Conservation (phyloP, 306 rosid species). For the Cucurbita moschata region DNA sequence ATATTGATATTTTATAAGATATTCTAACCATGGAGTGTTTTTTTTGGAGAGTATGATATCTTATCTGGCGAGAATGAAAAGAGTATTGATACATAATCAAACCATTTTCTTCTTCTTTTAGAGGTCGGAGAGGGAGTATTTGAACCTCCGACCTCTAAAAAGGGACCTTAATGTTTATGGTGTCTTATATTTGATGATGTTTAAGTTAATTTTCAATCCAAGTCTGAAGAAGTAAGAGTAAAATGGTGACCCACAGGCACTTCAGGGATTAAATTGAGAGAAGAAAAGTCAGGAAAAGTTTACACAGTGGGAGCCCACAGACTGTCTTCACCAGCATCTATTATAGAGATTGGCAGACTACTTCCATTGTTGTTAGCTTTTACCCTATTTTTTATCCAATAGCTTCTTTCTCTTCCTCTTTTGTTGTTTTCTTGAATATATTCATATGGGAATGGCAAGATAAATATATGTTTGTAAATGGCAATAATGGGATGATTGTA, state of each 20-base stretch:
- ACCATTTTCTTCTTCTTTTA: too few species aligned
- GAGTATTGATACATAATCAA: not conserved
- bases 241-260: conserved; percentile 12
- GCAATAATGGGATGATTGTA: not conserved
- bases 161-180: too few species aligned
- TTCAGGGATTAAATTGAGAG: conserved; percentile 62
- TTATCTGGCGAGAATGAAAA: too few species aligned
- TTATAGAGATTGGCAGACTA: conserved; percentile 22
- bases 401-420: not conserved
- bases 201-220: not conserved
- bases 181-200: too few species aligned
- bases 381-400: conserved; percentile 18
- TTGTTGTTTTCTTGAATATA: not conserved
- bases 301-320: conserved; percentile 51
- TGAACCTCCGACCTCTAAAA: not conserved
- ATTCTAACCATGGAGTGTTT: too few species aligned
- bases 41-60: too few species aligned
- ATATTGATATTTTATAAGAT: too few species aligned
- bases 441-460: not conserved
- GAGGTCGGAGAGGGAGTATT: too few species aligned
- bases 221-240: not conserved
- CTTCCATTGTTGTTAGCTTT: conserved; percentile 31
- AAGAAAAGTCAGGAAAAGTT: conserved; percentile 35
- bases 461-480: not conserved
- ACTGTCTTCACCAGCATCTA: conserved; percentile 34